Base-by-base conservation (phyloP, 257 asterid species). In the Phtheirospermum japonicum region DNA sequence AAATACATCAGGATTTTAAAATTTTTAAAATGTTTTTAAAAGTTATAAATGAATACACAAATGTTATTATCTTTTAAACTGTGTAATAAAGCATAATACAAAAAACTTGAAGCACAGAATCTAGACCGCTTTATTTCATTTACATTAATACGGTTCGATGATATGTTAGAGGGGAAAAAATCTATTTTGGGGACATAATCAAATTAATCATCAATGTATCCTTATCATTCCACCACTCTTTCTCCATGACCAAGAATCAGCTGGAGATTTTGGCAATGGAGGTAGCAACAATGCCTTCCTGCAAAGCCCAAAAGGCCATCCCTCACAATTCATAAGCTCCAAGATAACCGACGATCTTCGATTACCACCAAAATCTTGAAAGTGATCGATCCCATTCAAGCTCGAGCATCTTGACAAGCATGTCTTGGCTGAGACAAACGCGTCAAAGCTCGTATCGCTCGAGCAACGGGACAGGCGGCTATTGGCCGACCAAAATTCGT, bases 281-380 rank as follows among this genome's bases (percentile, higher is more conserved):
- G 95, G 95, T 39, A 82, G 84, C 68, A 87, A 52, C 60, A 82
- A 31, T 9, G 81, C 66, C 73, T 75, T 84, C 66, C 83, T 67
- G 74, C 82, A 74, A 32, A 87, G 84, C 7, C 95, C 95, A 54
- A 85, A 85, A 0, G 95, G 94, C 95, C 94, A 85, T 19, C 95
- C 95, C 66, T 85, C 68, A 58, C 83, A 85, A 30, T 81, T 81
- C 18, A 82, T 42, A 8, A 85, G 68, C 70, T 85, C 85, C 57
- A 71, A 51, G 34, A 87, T 68, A 11, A 74, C 71, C 18, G 81
- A 74, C 16, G 79, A 72, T 40, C 69, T 62, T 18, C 75, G 51
- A 48, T 68, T 61, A 2, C 50, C 32, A 0, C 6, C 6, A 9
- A 19, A 52, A 55, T 80, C 77, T 6, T 46, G 72, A 40, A 75